Evolutionary conservation across 108 stramenopile genomes (phyloP).

Genomic region (Chaetoceros tenuissimus): DNA sequence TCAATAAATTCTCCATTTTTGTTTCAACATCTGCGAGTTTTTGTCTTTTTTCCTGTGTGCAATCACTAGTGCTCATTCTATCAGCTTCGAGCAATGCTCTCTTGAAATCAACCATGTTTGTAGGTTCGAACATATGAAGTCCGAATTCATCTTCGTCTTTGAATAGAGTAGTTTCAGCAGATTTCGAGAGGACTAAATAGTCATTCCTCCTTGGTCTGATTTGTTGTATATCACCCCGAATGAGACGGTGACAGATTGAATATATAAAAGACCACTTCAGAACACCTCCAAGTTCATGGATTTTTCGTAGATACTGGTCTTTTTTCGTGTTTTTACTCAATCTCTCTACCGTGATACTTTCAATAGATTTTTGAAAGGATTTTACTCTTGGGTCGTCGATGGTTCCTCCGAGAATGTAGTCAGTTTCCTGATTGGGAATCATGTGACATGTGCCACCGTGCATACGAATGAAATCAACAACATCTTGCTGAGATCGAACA

Average conservation of each 20-base stretch:
- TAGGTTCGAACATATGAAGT: constrained; percentile 14
- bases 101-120: constrained; percentile 29
- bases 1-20: constrained; percentile 3
- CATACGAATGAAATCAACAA: constrained; percentile 45
- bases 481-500: constrained; percentile 41
- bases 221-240: constrained; percentile 14
- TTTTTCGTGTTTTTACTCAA: constrained; percentile 8
- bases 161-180: constrained; percentile 5
- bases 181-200: constrained; percentile 36
- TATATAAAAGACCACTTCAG: constrained; percentile 68
- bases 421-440: constrained; percentile 8
- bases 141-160: constrained; percentile 46
- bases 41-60: neutral
- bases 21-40: neutral
- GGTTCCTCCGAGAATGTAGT: constrained; percentile 31
- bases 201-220: constrained; percentile 39
- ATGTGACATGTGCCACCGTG: constrained; percentile 56
- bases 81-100: constrained; percentile 33
- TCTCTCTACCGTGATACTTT: constrained; percentile 9
- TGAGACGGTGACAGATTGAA: constrained; percentile 28
- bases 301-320: constrained; percentile 8
- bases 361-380: constrained; percentile 8
- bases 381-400: constrained; percentile 29
- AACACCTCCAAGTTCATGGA: constrained; percentile 33
- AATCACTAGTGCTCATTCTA: constrained; percentile 5